Evolutionary conservation across 108 stramenopile genomes (phyloP).

Genomic region (Skeletonema grethae): DNA sequence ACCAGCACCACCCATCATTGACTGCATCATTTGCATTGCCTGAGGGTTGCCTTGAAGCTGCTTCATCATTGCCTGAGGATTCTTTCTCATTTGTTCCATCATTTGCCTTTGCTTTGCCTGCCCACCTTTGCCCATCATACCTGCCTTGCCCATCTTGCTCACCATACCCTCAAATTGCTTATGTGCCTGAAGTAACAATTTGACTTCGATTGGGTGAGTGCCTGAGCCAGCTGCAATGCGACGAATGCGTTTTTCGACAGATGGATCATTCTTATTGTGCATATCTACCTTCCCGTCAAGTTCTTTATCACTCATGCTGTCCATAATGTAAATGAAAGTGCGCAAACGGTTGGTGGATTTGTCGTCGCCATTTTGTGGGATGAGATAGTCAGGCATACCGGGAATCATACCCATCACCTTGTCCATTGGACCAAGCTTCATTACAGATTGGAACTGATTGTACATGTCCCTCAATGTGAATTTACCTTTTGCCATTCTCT

Average conservation of each 20-base stretch:
- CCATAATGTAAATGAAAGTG: slow-evolving; percentile 97
- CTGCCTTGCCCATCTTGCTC: slow-evolving; percentile 91
- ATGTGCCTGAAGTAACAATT: slow-evolving; percentile 82
- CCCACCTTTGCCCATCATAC: slow-evolving; percentile 84
- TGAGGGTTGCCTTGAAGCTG: slow-evolving; percentile 86
- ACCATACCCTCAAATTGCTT: slow-evolving; percentile 93
- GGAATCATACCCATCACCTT: slow-evolving; percentile 98
- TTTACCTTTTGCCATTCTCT: slow-evolving; percentile 90
- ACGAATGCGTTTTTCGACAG: slow-evolving; percentile 62
- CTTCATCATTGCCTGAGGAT: slow-evolving; percentile 79
- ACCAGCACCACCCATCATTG: slow-evolving; percentile 46
- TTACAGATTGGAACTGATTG: slow-evolving; percentile 89
- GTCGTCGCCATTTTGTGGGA: slow-evolving; percentile 70
- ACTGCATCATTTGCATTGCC: slow-evolving; percentile 87
- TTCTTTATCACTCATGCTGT: slow-evolving; percentile 94
- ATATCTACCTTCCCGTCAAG: slow-evolving; percentile 92
- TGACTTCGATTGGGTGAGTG: slow-evolving; percentile 84
- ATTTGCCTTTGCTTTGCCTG: slow-evolving; percentile 74
- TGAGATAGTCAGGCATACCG: slow-evolving; percentile 86
- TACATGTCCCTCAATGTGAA: slow-evolving; percentile 97
- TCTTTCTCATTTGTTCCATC: slow-evolving; percentile 82
- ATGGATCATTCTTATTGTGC: slow-evolving; percentile 54
- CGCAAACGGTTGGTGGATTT: slow-evolving; percentile 71
- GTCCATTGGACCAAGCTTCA: slow-evolving; percentile 89
- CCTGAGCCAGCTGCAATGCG: slow-evolving; percentile 95